A percentile compares a stretch with the other conserved stretches of the same genome.
These are phyloP conservation scores for Trametopsis cervina DNA, from an alignment of 768 basidiomycete genomes.

Conservation along the genomic window DNA sequence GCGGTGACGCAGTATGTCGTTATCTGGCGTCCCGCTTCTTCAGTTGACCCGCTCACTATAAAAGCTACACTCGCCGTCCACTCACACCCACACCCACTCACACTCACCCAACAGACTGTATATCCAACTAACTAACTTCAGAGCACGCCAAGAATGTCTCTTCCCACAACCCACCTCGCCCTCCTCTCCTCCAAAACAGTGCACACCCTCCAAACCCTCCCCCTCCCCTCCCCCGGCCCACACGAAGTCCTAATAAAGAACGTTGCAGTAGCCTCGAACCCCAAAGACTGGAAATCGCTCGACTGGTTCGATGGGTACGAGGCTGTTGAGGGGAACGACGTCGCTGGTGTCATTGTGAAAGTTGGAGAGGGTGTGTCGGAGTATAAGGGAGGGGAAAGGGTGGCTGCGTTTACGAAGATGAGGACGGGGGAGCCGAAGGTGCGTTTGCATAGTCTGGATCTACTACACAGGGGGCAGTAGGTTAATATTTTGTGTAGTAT, in stretches of 20 bases:
- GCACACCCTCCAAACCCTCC: not conserved
- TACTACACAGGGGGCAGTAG: not conserved
- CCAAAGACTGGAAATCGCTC: conserved; percentile 47
- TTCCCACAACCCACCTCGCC: too few relatives aligned
- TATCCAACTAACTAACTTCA: too few relatives aligned
- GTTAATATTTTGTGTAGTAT: not conserved
- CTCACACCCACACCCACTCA: too few relatives aligned
- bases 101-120: too few relatives aligned
- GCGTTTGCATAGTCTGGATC: not conserved
- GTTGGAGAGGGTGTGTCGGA: conserved; percentile 24
- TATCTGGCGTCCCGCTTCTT: too few relatives aligned
- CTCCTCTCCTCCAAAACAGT: not conserved
- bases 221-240: conserved; percentile 34
- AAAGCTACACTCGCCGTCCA: too few relatives aligned
- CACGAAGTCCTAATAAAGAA: conserved; percentile 44
- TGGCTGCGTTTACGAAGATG: conserved; percentile 19
- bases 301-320: conserved; percentile 23
- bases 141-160: too few relatives aligned
- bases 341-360: conserved; percentile 21
- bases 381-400: conserved; percentile 30
- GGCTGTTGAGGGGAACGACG: conserved; percentile 19
- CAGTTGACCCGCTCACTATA: too few relatives aligned
- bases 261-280: conserved; percentile 42
- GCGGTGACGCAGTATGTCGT: too few relatives aligned
- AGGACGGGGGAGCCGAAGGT: not conserved